Percentiles rank a stretch among this genome's conserved stretches.
These are phyloP conservation scores for Ophidiomyces ophidiicola DNA, from an alignment of 2,329 filamentous ascomycete genomes.

Conservation along the genomic window DNA sequence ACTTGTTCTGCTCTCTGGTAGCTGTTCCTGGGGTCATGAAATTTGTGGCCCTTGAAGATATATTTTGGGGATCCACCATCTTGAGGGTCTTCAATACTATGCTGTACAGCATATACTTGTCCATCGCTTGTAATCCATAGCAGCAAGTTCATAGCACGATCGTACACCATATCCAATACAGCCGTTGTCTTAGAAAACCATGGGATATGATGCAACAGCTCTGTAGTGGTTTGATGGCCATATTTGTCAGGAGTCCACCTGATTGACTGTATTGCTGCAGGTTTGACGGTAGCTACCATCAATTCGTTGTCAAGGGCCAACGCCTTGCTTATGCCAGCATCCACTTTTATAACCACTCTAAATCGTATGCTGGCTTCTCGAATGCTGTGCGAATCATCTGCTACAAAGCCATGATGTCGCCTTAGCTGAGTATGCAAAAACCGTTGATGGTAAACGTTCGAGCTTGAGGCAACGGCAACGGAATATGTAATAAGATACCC, in stretches of 20 bases:
- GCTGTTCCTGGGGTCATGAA: constrained; percentile 57
- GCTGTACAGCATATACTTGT: constrained; percentile 79
- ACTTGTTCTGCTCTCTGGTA: constrained; percentile 56
- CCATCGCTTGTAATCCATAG: constrained; percentile 88
- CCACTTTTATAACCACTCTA: constrained; percentile 94
- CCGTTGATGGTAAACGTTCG: constrained; percentile 71
- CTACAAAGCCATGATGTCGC: constrained; percentile 36
- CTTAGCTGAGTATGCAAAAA: constrained; percentile 45
- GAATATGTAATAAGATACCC: constrained; percentile 94
- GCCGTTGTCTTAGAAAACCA: constrained; percentile 70
- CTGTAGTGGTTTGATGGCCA: constrained; percentile 77
- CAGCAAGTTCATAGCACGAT: constrained; percentile 89
- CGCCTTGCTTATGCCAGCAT: constrained; percentile 81
- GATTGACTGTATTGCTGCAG: constrained; percentile 92
- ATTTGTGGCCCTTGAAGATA: constrained; percentile 82
- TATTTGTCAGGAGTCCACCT: constrained; percentile 77
- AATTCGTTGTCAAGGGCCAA: constrained; percentile 86
- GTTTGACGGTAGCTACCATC: constrained; percentile 79
- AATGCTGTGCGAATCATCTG: constrained; percentile 71
- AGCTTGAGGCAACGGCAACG: constrained; percentile 68
- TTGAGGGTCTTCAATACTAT: constrained; percentile 35
- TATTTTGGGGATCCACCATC: constrained; percentile 45
- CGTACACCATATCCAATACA: constrained; percentile 77
- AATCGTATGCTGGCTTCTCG: constrained; percentile 83
- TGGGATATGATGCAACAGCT: constrained; percentile 73